phyloP scores from a whole-genome alignment of 2,329 filamentous ascomycete genomes.

The Diplodia scrobiculata region DNA sequence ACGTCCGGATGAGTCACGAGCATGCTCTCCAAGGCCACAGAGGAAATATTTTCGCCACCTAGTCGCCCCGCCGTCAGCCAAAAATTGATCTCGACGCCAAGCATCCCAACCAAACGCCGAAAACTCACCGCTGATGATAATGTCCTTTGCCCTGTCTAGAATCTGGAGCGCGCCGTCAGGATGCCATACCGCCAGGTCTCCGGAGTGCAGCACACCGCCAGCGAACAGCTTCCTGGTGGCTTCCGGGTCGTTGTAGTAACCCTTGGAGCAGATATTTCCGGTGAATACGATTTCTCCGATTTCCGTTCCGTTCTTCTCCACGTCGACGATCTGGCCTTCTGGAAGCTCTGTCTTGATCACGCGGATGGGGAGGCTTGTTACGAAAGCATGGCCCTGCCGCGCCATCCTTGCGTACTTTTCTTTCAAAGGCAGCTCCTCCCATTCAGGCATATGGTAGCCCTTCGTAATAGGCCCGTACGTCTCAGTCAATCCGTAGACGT shows the following conservation, averaged over 20 bases:
- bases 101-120: background rate
- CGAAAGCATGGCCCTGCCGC: conserved; percentile 86
- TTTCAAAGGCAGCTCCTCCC: conserved; percentile 71
- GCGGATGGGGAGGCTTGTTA: conserved; percentile 77
- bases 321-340: conserved; percentile 59
- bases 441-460: conserved; percentile 81
- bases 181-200: conserved; percentile 92
- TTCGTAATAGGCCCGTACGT: conserved; percentile 97
- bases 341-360: conserved; percentile 75
- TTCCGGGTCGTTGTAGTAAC: conserved; percentile 86
- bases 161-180: conserved; percentile 89
- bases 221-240: conserved; percentile 85
- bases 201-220: conserved; percentile 83
- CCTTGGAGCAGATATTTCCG: conserved; percentile 89
- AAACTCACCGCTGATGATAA: conserved; percentile 84
- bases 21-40: conserved; percentile 87
- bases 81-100: background rate
- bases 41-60: conserved; percentile 97
- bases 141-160: conserved; percentile 91
- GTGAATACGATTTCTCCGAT: conserved; percentile 83
- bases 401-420: conserved; percentile 91
- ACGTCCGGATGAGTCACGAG: conserved; percentile 84
- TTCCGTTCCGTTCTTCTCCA: conserved; percentile 69
- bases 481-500: conserved; percentile 86
- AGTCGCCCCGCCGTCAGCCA: conserved; percentile 12